Conservation (phyloP, 2,329 filamentous ascomycete genomes). For the Fusarium haematococcum region DNA sequence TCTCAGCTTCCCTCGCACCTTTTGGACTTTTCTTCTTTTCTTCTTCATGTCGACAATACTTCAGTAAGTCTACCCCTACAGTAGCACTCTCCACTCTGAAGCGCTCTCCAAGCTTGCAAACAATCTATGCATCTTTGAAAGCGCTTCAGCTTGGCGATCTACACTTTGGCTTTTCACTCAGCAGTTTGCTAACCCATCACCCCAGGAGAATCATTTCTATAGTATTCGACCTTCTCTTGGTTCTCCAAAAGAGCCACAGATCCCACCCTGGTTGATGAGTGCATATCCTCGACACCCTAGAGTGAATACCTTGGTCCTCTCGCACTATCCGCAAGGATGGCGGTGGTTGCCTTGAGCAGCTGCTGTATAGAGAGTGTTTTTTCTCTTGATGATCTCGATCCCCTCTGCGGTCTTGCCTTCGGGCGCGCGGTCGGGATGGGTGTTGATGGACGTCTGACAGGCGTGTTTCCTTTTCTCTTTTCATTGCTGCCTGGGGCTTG, state of each 20-base stretch:
- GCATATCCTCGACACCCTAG: conserved; percentile 78
- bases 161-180: conserved; percentile 79
- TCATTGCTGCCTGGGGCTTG: conserved; percentile 64
- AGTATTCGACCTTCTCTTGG: conserved; percentile 94
- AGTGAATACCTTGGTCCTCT: conserved; percentile 47
- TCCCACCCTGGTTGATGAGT: conserved; percentile 67
- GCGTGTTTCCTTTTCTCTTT: conserved; percentile 63
- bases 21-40: conserved; percentile 59
- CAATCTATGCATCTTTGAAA: background rate
- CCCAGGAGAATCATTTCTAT: conserved; percentile 93
- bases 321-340: conserved; percentile 62
- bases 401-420: conserved; percentile 76
- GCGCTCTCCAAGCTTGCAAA: background rate
- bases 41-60: conserved; percentile 74
- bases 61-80: conserved; percentile 57
- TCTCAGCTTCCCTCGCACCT: conserved; percentile 1
- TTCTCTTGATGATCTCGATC: conserved; percentile 88
- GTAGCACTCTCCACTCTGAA: background rate
- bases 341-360: conserved; percentile 52
- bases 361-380: conserved; percentile 80
- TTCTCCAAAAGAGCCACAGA: conserved; percentile 94
- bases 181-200: conserved; percentile 37
- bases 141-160: background rate
- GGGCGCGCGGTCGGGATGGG: conserved; percentile 84
- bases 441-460: conserved; percentile 93